Percentiles rank a stretch among this genome's conserved stretches.
Evolutionary conservation across 805 yeast species (phyloP).

Genomic region (Pichia gijzeniarum): DNA sequence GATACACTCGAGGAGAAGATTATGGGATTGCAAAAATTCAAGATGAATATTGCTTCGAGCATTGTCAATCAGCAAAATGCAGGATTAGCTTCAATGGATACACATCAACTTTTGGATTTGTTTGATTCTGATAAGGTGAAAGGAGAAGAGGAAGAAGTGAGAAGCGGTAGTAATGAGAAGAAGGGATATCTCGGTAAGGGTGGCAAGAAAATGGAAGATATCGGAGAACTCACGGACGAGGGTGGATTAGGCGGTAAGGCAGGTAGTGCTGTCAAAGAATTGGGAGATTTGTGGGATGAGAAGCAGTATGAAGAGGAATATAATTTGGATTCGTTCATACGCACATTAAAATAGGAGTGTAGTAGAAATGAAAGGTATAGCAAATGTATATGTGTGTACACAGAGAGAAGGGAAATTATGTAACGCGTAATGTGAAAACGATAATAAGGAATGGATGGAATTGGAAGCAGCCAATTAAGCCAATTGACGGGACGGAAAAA

Average conservation of each 20-base stretch:
- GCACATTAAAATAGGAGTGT: constrained; percentile 46
- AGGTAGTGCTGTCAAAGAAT: constrained; percentile 78
- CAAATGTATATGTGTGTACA: too few relatives aligned
- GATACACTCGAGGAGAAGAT: constrained; percentile 94
- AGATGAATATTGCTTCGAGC: constrained; percentile 94
- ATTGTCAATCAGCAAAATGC: constrained; percentile 95
- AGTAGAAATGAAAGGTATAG: too few relatives aligned
- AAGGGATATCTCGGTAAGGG: too few relatives aligned
- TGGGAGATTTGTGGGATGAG: constrained; percentile 95
- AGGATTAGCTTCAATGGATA: constrained; percentile 95
- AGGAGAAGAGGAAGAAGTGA: constrained; percentile 31
- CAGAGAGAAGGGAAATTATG: too few relatives aligned
- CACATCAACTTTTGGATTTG: constrained; percentile 84
- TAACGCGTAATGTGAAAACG: too few relatives aligned
- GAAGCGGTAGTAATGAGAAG: constrained; percentile 17
- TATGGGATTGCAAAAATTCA: constrained; percentile 96
- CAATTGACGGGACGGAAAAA: too few relatives aligned
- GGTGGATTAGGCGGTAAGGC: constrained; percentile 82
- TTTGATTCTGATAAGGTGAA: constrained; percentile 64
- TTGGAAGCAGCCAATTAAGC: too few relatives aligned
- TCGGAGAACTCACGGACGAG: constrained; percentile 41
- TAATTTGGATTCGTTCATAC: constrained; percentile 86
- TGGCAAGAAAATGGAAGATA: constrained; percentile 20
- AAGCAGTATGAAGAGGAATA: constrained; percentile 95
- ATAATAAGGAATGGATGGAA: too few relatives aligned